Conservation (phyloP, 75 land plant species). For the Adiantum capillusveneris region DNA sequence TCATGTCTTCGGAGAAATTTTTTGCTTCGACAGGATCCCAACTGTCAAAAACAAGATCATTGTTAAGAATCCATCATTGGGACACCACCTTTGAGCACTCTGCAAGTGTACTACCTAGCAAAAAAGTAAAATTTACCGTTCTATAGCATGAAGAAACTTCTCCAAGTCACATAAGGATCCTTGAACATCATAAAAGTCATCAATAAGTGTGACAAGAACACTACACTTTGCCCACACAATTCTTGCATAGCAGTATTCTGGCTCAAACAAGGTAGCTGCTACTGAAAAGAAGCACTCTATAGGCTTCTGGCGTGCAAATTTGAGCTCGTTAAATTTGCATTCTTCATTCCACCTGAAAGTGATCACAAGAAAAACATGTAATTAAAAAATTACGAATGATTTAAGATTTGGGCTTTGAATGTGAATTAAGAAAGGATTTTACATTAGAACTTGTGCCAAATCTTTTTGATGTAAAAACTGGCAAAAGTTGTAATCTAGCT, state of each 20-base stretch:
- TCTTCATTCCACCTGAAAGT: slow-evolving; percentile 68
- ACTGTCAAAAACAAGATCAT: slow-evolving; percentile 20
- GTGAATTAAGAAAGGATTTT: background rate
- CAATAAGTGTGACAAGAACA: slow-evolving; percentile 65
- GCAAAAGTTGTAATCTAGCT: slow-evolving; percentile 59
- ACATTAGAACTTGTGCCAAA: slow-evolving; percentile 52
- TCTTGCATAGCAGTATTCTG: slow-evolving; percentile 65
- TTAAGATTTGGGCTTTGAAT: background rate
- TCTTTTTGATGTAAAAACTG: slow-evolving; percentile 58
- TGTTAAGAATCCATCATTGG: background rate
- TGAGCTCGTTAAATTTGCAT: slow-evolving; percentile 45
- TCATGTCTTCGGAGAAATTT: slow-evolving; percentile 40
- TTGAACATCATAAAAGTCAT: slow-evolving; percentile 72
- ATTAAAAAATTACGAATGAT: background rate
- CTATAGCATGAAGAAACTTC: slow-evolving; percentile 40
- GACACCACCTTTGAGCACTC: background rate
- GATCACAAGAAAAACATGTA: too few relatives aligned
- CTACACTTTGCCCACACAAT: slow-evolving; percentile 73
- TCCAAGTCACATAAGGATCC: slow-evolving; percentile 56
- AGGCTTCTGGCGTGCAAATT: slow-evolving; percentile 61
- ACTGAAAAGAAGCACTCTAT: slow-evolving; percentile 76
- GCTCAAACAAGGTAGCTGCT: slow-evolving; percentile 65
- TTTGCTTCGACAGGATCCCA: slow-evolving; percentile 37
- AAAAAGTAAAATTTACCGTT: slow-evolving; percentile 31
- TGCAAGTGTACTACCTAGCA: background rate